Conservation (phyloP, 495 filamentous ascomycete species). For the Podospora bellae-mahoneyi region DNA sequence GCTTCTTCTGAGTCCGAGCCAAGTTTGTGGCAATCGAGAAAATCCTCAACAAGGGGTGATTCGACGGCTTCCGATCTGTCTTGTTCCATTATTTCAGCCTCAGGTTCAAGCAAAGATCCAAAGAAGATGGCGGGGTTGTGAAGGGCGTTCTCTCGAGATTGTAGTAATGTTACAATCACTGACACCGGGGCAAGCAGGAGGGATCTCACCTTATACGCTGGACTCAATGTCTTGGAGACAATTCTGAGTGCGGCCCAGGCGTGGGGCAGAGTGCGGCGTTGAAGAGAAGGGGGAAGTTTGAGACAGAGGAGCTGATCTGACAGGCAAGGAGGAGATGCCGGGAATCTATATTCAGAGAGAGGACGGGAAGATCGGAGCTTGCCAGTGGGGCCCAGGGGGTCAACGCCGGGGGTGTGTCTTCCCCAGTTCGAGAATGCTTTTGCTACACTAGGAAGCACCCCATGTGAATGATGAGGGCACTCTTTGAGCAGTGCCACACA, state of each 20-base stretch:
- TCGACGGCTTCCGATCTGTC: conserved; percentile 22
- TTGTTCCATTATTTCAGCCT: conserved; percentile 28
- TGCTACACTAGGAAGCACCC: not conserved
- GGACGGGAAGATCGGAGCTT: conserved; percentile 10
- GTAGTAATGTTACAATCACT: not conserved
- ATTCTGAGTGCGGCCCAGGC: conserved; percentile 17
- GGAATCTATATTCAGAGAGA: conserved; percentile 24
- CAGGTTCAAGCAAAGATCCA: not conserved
- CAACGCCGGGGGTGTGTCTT: not conserved
- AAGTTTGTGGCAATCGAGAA: conserved; percentile 22
- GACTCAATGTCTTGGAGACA: conserved; percentile 14
- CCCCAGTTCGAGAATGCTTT: not conserved
- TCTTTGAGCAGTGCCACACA: conserved; percentile 2
- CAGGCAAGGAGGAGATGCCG: conserved; percentile 15
- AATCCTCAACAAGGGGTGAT: conserved; percentile 21
- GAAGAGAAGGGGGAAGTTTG: conserved; percentile 18
- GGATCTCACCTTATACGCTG: not conserved
- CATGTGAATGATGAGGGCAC: conserved; percentile 3
- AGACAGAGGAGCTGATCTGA: conserved; percentile 23
- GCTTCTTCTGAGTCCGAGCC: conserved; percentile 24
- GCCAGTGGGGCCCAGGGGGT: conserved; percentile 12
- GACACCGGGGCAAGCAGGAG: not conserved
- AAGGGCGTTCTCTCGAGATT: not conserved
- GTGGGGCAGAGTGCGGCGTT: conserved; percentile 27
- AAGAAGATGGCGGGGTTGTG: not conserved